Conservation (phyloP, 1,139 yeast genomes). For the Arxiozyma telluris region DNA sequence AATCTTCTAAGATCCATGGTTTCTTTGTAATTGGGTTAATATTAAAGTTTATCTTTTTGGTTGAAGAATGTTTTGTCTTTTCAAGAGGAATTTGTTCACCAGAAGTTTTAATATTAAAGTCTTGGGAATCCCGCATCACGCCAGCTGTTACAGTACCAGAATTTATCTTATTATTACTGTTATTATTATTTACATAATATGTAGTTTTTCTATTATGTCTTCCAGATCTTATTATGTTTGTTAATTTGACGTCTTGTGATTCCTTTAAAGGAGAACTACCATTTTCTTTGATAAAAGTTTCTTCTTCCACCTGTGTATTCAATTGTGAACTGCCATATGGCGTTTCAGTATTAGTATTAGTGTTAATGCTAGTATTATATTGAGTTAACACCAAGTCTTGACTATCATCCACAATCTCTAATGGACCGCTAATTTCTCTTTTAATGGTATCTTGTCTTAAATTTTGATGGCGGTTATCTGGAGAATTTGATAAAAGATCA, state of each 20-base stretch:
- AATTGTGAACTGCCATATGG: background rate
- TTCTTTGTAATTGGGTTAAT: conserved; percentile 28
- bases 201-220: background rate
- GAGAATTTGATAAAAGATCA: background rate
- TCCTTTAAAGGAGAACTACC: conserved; percentile 9
- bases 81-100: conserved; percentile 5
- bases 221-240: background rate
- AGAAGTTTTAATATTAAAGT: background rate
- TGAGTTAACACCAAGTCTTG: conserved; percentile 23
- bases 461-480: background rate
- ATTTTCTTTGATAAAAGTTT: background rate
- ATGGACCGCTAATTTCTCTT: background rate
- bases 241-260: background rate
- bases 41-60: conserved; percentile 17
- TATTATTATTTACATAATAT: background rate
- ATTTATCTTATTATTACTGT: background rate
- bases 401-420: conserved; percentile 9
- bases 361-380: conserved; percentile 9
- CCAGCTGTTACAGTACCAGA: background rate
- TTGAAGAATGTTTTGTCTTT: background rate
- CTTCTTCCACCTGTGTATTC: background rate
- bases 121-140: background rate
- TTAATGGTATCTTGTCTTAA: background rate
- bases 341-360: background rate
- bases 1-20: conserved; percentile 32